Evolutionary conservation across 164 flowering plant species (phyloP), one percentile per base, ranked within the genome.

Genomic region (Chimonanthus salicifolius): DNA sequence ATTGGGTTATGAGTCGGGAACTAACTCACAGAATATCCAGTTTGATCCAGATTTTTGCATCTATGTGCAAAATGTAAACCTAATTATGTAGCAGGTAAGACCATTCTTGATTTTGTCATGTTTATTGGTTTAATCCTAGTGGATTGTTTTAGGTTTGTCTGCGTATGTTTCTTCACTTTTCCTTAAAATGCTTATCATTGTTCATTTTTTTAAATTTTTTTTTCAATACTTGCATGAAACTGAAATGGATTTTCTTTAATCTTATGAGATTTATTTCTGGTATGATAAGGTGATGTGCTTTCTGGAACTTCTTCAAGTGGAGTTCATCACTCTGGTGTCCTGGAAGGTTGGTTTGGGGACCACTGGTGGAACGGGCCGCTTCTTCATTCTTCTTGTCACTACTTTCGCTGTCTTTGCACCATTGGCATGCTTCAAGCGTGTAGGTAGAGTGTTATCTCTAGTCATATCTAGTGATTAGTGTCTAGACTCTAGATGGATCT

Each of bases 311-410:
- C 94, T 74, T 77, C 97, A 60, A 83, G 82, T 76, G 95, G 94
- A 70, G 71, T 82, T 74, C 97, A 94, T 80, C 97, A 92, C 76
- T 75, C 90, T 48, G 98, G 98, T 70, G 83, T 94, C 4, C 82
- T 94, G 58, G 95, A 92, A 82, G 94, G 89, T 49, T 94, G 94
- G 97, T 94, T 94, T 82, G 97, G 98, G 46, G 87, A 66, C 50
- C 94, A 89, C 47, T 92, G 97, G 97, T 94, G 98, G 98, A 94
- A 80, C 74, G 89, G 88, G n/a, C 87, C 87, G 98, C 4, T 69
- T 82, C 73, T 73, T 85, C 75, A 88, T 92, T 77, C 88, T 94
- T 68, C 79, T 89, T 69, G 76, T 89, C 74, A 88, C 90, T 13
- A 89, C 97, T n/a, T 85, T 91, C 65, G 79, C 73, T 69, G 74